Evolutionary conservation across 2,329 filamentous ascomycete species (phyloP), one percentile per base, ranked within the genome.

Genomic region (Purpureocillium takamizusanense): DNA sequence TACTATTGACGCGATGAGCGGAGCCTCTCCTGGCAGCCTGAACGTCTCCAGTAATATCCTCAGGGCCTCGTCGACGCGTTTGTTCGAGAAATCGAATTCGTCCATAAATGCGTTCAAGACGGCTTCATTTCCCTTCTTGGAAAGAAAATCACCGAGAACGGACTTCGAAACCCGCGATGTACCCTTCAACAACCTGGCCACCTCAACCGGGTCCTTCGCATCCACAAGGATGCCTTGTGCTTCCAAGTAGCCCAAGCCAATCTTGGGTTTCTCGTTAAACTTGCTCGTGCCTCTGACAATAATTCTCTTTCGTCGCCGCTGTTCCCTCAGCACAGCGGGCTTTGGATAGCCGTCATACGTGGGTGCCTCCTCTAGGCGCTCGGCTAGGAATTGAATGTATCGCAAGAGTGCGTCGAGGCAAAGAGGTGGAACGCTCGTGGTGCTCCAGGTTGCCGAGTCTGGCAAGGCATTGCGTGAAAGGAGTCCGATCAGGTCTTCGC

Each of bases 361-460:
- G 1, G 85, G 78, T 18, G 77, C 67, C 38, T 92, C 77, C 36
- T 94, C 77, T 14, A 97, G 65, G 39, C 92, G 77, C 56, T 95
- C 88, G 1, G 87, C 84, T 47, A 98, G 83, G 47, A 87, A 95
- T 54, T 95, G 89, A 27, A 98, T 78, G 51, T 89, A 97, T 13
- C 87, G 82, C 17, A 98, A 70, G 10, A 98, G 69, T 9, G 92
- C 88, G 62, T 98, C 92, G 16, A 98, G 70, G 52, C 92, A 98
- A 3, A 98, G 67, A 1, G 92, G 92, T 13, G 92, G 92, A 1
- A 98, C 94, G 55, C 94, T 98, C 5, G 90, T 95, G 10, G 92
- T 98, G 59, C 94, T 98, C 92, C 92, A 98, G 6, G 89, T 95
- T 6, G 90, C 92, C 8, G 92, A 95, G 58, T 98, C 92, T 1